Percentiles rank a stretch among this genome's conserved stretches.
Conservation (phyloP, 805 yeast genomes). For the Metschnikowia anglica region DNA sequence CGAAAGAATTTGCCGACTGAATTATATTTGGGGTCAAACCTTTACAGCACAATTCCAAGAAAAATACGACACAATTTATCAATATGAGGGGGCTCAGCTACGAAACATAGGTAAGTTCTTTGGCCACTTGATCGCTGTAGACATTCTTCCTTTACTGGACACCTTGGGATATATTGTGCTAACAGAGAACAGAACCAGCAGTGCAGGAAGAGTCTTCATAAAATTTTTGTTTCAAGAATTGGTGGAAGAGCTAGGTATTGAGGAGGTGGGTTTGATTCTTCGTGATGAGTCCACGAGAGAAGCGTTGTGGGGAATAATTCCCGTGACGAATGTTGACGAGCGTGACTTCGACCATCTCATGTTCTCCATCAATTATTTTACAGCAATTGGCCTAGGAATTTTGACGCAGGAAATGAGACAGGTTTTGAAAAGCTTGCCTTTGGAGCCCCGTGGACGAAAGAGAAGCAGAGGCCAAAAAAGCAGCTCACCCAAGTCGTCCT, state of each 20-base stretch:
- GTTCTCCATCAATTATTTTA: slow-evolving; percentile 85
- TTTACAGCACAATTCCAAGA: slow-evolving; percentile 54
- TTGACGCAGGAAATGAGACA: slow-evolving; percentile 82
- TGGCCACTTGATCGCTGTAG: slow-evolving; percentile 79
- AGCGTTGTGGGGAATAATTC: slow-evolving; percentile 61
- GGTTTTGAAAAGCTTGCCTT: slow-evolving; percentile 37
- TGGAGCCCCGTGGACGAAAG: slow-evolving; percentile 22
- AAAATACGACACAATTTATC: slow-evolving; percentile 58
- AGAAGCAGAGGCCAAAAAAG: slow-evolving; percentile 13
- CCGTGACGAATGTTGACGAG: slow-evolving; percentile 36
- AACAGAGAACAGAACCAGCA: slow-evolving; percentile 71
- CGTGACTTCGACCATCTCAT: slow-evolving; percentile 53
- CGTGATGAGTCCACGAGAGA: slow-evolving; percentile 52
- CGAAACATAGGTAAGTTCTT: slow-evolving; percentile 80
- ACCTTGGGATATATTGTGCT: slow-evolving; percentile 54
- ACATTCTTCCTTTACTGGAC: slow-evolving; percentile 60
- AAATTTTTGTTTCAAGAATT: slow-evolving; percentile 79
- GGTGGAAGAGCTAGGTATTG: slow-evolving; percentile 70
- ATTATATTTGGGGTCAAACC: slow-evolving; percentile 54
- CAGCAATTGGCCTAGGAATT: slow-evolving; percentile 86
- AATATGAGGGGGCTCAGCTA: slow-evolving; percentile 68
- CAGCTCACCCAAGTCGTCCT: slow-evolving; percentile 8
- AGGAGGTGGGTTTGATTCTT: slow-evolving; percentile 47
- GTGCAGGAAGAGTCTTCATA: slow-evolving; percentile 77
- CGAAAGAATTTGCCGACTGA: slow-evolving; percentile 56